phyloP scores from a whole-genome alignment of 768 basidiomycete species.

The Boletus eberwhitei region DNA sequence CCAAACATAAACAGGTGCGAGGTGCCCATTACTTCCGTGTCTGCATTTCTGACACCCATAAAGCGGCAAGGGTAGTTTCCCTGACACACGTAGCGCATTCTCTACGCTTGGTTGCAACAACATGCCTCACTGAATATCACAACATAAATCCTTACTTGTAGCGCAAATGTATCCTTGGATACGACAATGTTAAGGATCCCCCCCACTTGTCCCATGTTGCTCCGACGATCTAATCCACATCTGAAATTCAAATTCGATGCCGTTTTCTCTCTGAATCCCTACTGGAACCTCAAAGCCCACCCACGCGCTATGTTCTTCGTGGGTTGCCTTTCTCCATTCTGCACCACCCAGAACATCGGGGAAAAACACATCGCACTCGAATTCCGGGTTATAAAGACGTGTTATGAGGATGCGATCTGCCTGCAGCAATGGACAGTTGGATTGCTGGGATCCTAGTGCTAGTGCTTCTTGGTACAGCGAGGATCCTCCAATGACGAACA shows the following conservation, averaged over 20 bases:
- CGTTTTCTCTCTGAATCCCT: constrained; percentile 79
- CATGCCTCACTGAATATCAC: background rate
- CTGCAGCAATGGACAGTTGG: constrained; percentile 33
- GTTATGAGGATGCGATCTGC: constrained; percentile 89
- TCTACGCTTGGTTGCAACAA: background rate
- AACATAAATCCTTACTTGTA: background rate
- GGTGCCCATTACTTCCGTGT: background rate
- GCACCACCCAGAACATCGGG: constrained; percentile 56
- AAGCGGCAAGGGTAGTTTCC: constrained; percentile 63
- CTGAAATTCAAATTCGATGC: constrained; percentile 85
- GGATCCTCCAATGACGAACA: constrained; percentile 92
- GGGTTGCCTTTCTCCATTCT: constrained; percentile 58
- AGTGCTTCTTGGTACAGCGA: constrained; percentile 75
- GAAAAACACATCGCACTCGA: constrained; percentile 87
- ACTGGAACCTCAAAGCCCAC: constrained; percentile 72
- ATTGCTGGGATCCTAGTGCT: constrained; percentile 23
- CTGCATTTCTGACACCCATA: constrained; percentile 12
- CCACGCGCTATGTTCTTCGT: constrained; percentile 71
- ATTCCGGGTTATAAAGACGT: constrained; percentile 68
- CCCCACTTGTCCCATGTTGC: background rate
- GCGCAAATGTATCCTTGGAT: background rate
- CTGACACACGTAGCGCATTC: background rate
- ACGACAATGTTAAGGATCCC: background rate
- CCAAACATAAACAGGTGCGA: constrained; percentile 94
- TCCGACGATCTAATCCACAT: constrained; percentile 74